phyloP scores from a whole-genome alignment of 2,329 filamentous ascomycete species.

The Phyllosticta citribraziliensis region DNA sequence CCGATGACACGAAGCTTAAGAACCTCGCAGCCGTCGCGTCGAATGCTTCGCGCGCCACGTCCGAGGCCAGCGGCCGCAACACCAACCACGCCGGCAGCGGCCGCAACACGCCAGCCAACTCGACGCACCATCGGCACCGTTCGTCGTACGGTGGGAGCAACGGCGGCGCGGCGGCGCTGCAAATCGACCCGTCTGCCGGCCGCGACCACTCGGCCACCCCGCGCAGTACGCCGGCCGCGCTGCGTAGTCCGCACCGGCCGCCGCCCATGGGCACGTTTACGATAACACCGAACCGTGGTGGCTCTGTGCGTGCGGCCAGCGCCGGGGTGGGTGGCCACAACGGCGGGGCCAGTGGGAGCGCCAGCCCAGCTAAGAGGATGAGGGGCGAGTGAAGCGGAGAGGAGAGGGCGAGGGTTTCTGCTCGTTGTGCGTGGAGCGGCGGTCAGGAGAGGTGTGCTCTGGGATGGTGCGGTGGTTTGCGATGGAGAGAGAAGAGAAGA shows the following conservation, averaged over 20 bases:
- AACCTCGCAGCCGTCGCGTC: not conserved
- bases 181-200: not conserved
- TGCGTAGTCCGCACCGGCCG: not conserved
- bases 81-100: not conserved
- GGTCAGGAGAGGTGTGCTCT: too few relatives aligned
- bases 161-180: not conserved
- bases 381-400: not conserved
- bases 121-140: not conserved
- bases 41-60: not conserved
- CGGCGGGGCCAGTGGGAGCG: not conserved
- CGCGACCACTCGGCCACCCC: not conserved
- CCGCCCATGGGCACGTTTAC: conserved; percentile 8
- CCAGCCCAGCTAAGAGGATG: conserved; percentile 1
- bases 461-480: too few relatives aligned
- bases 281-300: conserved; percentile 2
- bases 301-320: not conserved
- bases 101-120: not conserved
- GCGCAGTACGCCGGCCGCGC: not conserved
- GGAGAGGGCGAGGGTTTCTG: not conserved
- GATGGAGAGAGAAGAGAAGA: too few relatives aligned
- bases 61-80: not conserved
- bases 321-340: not conserved
- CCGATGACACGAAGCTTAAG: not conserved
- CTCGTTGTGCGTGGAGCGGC: conserved; percentile 31
- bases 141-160: not conserved